Evolutionary conservation across 805 yeast species (phyloP).

Genomic region (Yamadazyma phyllophila): DNA sequence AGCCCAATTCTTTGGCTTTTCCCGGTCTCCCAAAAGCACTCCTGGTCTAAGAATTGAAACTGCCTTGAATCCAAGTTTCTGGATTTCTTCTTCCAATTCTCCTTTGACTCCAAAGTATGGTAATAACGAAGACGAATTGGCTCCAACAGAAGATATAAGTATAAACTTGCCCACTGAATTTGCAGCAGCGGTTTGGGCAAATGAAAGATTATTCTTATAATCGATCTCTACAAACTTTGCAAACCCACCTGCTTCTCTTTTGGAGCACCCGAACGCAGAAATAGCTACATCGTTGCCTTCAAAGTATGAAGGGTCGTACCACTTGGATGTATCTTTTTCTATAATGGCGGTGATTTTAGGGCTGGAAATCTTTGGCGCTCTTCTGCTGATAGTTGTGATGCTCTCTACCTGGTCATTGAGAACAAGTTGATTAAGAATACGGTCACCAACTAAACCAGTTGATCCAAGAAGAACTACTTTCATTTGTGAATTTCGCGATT

Average conservation of each 20-base stretch:
- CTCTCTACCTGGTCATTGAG: conserved; percentile 32
- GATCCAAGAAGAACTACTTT: conserved; percentile 52
- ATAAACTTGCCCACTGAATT: conserved; percentile 68
- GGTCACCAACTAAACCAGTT: conserved; percentile 75
- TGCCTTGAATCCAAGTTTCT: conserved; percentile 60
- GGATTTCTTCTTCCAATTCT: conserved; percentile 65
- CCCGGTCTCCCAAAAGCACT: conserved; percentile 61
- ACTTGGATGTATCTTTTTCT: conserved; percentile 41
- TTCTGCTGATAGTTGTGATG: conserved; percentile 52
- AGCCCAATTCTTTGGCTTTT: conserved; percentile 5
- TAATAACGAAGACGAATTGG: conserved; percentile 53
- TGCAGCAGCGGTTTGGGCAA: conserved; percentile 72
- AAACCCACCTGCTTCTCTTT: conserved; percentile 70
- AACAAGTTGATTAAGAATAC: conserved; percentile 47
- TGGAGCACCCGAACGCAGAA: conserved; percentile 75
- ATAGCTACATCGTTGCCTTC: conserved; percentile 45
- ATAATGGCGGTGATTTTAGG: conserved; percentile 37
- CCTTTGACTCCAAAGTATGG: conserved; percentile 73
- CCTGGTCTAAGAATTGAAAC: conserved; percentile 82
- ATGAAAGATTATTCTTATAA: conserved; percentile 62
- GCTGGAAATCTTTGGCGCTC: conserved; percentile 31
- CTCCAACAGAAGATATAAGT: conserved; percentile 65
- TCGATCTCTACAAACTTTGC: conserved; percentile 71
- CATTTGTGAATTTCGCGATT: conserved; percentile 5
- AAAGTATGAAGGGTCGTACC: conserved; percentile 44